Evolutionary conservation across 345 rosid species (phyloP), one percentile per base, ranked within the genome.

Genomic region (Stellera chamaejasme): DNA sequence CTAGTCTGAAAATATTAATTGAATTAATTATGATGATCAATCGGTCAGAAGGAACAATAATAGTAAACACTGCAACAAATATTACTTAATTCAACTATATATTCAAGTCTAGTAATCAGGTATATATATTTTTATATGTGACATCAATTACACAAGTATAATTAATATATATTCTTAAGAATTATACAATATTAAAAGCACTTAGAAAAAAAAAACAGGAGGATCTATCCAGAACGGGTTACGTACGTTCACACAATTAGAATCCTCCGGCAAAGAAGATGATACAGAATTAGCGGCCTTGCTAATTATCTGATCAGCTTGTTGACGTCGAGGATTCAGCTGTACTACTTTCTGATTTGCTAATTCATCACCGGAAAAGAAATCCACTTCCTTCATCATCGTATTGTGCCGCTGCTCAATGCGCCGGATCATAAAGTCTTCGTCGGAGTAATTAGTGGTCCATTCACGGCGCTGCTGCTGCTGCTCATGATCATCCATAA

Each of bases 381-480:
- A 92, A 76, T 92, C 96, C 56, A 85, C 66, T 75, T 88, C 95
- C 73, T 77, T 73, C 66, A 84, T 81, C 25, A 64, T 63, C 36
- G 75, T 32, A 32, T 32, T 32, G 9, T 3, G 2, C 39, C 39
- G 4, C 39, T 32, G 39, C 39, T 5, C 23, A 19, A 19, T 19
- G 1, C 23, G 23, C 23, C 23, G 23, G 23, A 19, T 19, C 48
- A 61, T 66, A 11, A 52, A 65, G 43, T 50, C 61, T 69, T 62
- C 72, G 62, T 67, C 75, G 1, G 77, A 54, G 5, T 88, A 76
- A 32, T 32, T 8, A 32, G 9, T 32, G 39, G 69, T 65, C 59
- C 80, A 71, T 65, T 83, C 90, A 10, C 73, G 83, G 69, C 61
- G 75, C 62, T 64, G 70, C 59, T 77, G 83, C 28, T 69, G 59